A percentile compares a stretch with the other conserved stretches of the same genome.
These are phyloP conservation scores for Podospora appendiculata DNA, from an alignment of 495 filamentous ascomycete genomes.

Conservation along the genomic window DNA sequence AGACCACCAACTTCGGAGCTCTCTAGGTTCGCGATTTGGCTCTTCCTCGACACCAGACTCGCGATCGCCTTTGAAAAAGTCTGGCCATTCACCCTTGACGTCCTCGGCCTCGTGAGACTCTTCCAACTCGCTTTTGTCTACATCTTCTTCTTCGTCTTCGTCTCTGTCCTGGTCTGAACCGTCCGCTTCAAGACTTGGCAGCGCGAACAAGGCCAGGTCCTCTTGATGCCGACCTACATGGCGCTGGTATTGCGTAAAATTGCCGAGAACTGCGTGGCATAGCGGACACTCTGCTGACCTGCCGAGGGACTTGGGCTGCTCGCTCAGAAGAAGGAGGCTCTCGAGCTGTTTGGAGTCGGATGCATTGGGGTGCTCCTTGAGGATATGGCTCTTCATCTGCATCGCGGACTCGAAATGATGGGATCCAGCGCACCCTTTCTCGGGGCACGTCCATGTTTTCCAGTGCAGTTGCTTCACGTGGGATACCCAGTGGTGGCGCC, in stretches of 20 bases:
- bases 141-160: background rate
- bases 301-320: background rate
- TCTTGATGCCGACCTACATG: slow-evolving; percentile 32
- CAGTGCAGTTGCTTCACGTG: slow-evolving; percentile 9
- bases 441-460: slow-evolving; percentile 1
- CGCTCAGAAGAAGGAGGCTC: background rate
- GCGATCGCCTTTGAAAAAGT: no score
- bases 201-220: slow-evolving; percentile 31
- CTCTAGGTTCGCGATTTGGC: no score
- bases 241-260: slow-evolving; percentile 19
- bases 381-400: background rate
- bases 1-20: no score
- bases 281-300: background rate
- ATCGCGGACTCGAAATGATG: background rate
- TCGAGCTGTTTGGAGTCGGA: background rate
- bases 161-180: background rate
- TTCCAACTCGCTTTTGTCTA: no score
- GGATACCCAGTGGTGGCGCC: slow-evolving; percentile 9
- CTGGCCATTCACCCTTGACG: no score
- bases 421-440: background rate
- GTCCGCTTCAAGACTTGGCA: slow-evolving; percentile 14
- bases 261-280: background rate
- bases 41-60: no score
- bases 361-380: background rate
- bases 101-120: no score